Conservation (phyloP, 179 eudicot genomes). For the Silene noctiflora region DNA sequence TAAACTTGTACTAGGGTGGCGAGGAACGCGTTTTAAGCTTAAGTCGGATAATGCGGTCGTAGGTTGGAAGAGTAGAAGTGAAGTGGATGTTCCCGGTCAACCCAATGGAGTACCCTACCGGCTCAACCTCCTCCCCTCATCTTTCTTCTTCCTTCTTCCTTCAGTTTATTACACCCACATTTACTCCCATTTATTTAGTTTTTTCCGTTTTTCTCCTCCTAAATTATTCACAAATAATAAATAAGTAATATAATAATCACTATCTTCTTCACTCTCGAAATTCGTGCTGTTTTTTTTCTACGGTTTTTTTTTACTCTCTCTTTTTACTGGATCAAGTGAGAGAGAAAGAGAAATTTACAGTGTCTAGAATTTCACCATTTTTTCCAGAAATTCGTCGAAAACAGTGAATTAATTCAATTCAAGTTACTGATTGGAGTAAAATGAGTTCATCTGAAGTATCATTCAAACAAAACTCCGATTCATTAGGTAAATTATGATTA, state of each 20-base stretch:
- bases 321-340: neutral
- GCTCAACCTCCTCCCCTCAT: neutral
- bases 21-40: too few relatives aligned
- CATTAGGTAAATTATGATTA: neutral
- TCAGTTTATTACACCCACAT: neutral
- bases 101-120: neutral
- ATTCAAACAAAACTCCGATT: neutral
- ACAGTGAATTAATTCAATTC: too few relatives aligned
- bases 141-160: neutral
- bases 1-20: neutral
- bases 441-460: neutral
- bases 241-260: neutral
- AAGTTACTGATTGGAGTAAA: neutral
- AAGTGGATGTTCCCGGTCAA: neutral
- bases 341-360: neutral
- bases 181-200: too few relatives aligned
- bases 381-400: neutral
- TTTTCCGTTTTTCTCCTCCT: neutral
- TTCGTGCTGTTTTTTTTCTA: neutral
- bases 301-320: neutral
- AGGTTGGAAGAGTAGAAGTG: neutral
- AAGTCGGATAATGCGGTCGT: too few relatives aligned
- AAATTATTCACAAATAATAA: neutral
- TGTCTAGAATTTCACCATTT: neutral
- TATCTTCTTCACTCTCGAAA: neutral